Evolutionary conservation across 768 basidiomycete genomes (phyloP), one percentile per base, ranked within the genome.

Genomic region (Mrakia blollopis): DNA sequence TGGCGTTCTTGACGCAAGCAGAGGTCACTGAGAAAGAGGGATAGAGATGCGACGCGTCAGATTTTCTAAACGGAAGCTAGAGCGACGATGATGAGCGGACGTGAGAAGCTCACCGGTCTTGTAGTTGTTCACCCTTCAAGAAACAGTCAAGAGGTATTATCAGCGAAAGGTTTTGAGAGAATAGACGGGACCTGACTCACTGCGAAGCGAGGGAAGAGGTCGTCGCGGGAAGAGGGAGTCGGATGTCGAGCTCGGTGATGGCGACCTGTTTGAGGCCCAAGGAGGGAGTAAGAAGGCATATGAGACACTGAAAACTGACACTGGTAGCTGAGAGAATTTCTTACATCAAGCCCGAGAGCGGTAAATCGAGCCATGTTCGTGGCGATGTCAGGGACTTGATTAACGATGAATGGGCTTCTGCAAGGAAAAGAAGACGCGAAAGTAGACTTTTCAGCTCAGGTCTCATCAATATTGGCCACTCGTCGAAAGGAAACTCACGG

Each of bases 271-370:
- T 44, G 10, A 14, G 14, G 44, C 25, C 5, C 14, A 52, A 52
- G 7, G 3, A 57, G 14, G 25, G 28, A 18, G 57, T 57, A 0
- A 57, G 57, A 47, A 2, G 2, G 9, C 14, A 16, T 14, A 10
- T n/a, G 44, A 10, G 2, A 16, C 44, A 10, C 7, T 25, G 13
- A 57, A 23, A 23, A 16, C 18, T 23, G 50, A 23, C 14, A n/a
- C n/a, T n/a, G n/a, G 52, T 25, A 5, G 6, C 7, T 52, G 18
- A 18, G 52, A 52, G 11, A 8, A 3, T n/a, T 1, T n/a, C 28
- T 28, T n/a, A 57, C 57, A 3, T 90, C 89, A 61, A 91, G 84
- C 6, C 90, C 89, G 37, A 90, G 86, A 16, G 86, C 86, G 18
- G 87, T 86, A 80, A 90, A 87, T 70, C 86, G 84, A 78, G 86